phyloP scores from a whole-genome alignment of 768 basidiomycete species.

The Hygrophorus pudorinus region DNA sequence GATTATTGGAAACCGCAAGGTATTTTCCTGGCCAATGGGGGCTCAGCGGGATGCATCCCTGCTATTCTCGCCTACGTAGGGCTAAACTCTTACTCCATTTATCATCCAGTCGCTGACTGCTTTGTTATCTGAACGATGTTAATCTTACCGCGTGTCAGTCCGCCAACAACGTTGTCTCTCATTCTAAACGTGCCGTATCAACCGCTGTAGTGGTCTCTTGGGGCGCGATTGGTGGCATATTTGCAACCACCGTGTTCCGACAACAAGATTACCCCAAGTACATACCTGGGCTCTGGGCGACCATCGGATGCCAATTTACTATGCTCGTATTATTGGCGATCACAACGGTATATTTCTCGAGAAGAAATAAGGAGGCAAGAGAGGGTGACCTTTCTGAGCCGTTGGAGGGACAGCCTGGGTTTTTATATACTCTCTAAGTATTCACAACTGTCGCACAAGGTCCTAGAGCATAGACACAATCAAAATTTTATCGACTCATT shows the following conservation, averaged over 20 bases:
- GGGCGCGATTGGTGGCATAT: conserved; percentile 37
- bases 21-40: conserved; percentile 35
- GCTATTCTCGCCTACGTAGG: conserved; percentile 42
- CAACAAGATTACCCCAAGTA: conserved; percentile 36
- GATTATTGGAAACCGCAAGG: conserved; percentile 23
- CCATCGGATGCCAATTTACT: conserved; percentile 33
- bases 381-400: conserved; percentile 15
- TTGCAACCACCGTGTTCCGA: conserved; percentile 38
- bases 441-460: too few species aligned
- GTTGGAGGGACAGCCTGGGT: conserved; percentile 25
- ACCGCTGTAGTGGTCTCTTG: conserved; percentile 39
- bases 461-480: too few species aligned
- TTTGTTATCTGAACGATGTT: background rate
- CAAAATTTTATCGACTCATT: too few species aligned
- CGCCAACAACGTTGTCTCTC: conserved; percentile 39
- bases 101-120: background rate
- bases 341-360: conserved; percentile 28
- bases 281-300: conserved; percentile 36
- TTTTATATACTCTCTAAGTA: conserved; percentile 29
- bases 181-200: conserved; percentile 38
- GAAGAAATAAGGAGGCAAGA: conserved; percentile 22
- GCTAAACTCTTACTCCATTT: background rate
- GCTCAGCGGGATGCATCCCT: conserved; percentile 35
- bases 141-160: conserved; percentile 19
- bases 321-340: conserved; percentile 29